Evolutionary conservation across 1,139 yeast species (phyloP).

Genomic region (Blastobotrys petasosporus): DNA sequence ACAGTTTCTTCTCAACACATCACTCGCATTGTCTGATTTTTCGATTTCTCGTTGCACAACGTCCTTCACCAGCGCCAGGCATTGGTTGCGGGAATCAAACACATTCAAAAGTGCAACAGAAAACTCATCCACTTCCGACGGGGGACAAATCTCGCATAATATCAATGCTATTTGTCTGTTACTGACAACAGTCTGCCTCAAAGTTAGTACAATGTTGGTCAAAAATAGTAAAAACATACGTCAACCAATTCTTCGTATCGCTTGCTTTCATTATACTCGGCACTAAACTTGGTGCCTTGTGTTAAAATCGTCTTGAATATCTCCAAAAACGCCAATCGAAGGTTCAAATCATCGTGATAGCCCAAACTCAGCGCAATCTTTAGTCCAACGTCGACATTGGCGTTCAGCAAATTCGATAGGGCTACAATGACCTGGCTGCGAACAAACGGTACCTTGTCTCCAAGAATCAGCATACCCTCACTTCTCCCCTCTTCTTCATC

Average conservation of each 20-base stretch:
- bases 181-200: slow-evolving; percentile 9
- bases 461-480: slow-evolving; percentile 12
- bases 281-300: slow-evolving; percentile 34
- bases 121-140: slow-evolving; percentile 65
- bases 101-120: slow-evolving; percentile 66
- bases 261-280: slow-evolving; percentile 32
- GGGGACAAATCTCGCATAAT: slow-evolving; percentile 44
- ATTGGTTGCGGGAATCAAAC: slow-evolving; percentile 48
- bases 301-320: slow-evolving; percentile 66
- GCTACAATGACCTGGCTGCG: slow-evolving; percentile 62
- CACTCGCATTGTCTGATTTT: slow-evolving; percentile 56
- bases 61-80: slow-evolving; percentile 51
- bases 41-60: slow-evolving; percentile 59
- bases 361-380: slow-evolving; percentile 75
- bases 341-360: slow-evolving; percentile 58
- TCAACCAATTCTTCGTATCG: slow-evolving; percentile 32
- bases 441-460: slow-evolving; percentile 16
- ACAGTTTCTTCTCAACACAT: slow-evolving; percentile 72
- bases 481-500: slow-evolving; percentile 19
- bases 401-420: slow-evolving; percentile 60
- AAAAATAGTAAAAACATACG: slow-evolving; percentile 4
- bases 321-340: slow-evolving; percentile 66
- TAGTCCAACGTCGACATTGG: slow-evolving; percentile 74
- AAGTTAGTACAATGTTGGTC: slow-evolving; percentile 1
- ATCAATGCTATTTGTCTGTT: slow-evolving; percentile 21